These are phyloP conservation scores for Silybum marianum DNA, from an alignment of 129 eudicot species.

Conservation along the genomic window DNA sequence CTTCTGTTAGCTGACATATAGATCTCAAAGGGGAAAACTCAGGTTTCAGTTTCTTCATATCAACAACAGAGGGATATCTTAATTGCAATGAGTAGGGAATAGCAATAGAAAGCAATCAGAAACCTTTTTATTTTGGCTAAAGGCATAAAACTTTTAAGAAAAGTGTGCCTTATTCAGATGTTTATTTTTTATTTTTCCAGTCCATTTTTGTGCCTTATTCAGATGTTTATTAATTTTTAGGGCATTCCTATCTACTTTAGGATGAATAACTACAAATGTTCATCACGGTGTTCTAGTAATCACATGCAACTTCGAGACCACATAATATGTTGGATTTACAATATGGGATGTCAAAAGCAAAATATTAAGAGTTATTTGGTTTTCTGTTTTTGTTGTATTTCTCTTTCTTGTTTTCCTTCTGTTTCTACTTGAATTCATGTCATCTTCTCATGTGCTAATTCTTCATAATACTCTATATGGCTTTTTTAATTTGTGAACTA, in stretches of 20 bases:
- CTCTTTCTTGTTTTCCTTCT: neutral
- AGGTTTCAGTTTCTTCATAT: too few relatives aligned
- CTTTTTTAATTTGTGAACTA: neutral
- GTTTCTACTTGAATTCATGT: neutral
- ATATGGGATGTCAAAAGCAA: neutral
- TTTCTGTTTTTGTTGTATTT: neutral
- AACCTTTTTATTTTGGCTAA: too few relatives aligned
- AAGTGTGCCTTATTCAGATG: too few relatives aligned
- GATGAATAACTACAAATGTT: neutral
- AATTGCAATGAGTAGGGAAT: too few relatives aligned
- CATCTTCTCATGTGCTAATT: neutral
- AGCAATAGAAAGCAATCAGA: too few relatives aligned
- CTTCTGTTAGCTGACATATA: too few relatives aligned
- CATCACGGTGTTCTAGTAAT: neutral
- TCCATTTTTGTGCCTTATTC: neutral
- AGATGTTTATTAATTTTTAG: neutral
- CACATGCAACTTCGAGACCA: conserved; percentile 11
- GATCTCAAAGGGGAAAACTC: too few relatives aligned
- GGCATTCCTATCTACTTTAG: conserved; percentile 9
- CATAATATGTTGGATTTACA: conserved; percentile 2
- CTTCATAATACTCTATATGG: neutral
- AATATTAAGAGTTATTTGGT: neutral
- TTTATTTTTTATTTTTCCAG: neutral
- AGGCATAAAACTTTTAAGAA: too few relatives aligned
- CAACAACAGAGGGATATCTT: too few relatives aligned